Evolutionary conservation across 2,329 filamentous ascomycete genomes (phyloP).

Genomic region (Pestalotiopsis fici): DNA sequence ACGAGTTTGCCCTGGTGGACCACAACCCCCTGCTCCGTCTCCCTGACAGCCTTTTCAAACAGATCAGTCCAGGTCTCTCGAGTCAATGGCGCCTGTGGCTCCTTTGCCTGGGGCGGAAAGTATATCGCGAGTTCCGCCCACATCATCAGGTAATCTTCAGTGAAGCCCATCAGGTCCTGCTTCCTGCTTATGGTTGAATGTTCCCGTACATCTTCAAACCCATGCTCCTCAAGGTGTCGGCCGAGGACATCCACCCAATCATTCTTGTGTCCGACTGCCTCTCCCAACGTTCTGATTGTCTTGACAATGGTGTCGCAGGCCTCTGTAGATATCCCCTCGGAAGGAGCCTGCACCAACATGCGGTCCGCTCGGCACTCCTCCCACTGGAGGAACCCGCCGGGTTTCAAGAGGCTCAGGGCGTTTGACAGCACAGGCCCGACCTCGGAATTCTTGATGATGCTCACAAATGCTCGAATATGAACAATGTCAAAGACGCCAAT

Average conservation of each 20-base stretch:
- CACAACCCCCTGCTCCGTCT: conserved; percentile 25
- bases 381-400: conserved; percentile 25
- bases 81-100: conserved; percentile 17
- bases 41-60: conserved; percentile 18
- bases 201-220: conserved; percentile 13
- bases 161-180: conserved; percentile 24
- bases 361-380: conserved; percentile 18
- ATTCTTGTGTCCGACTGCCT: conserved; percentile 10
- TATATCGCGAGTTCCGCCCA: conserved; percentile 21
- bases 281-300: conserved; percentile 2
- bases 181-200: neutral
- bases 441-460: conserved; percentile 15
- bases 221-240: conserved; percentile 10
- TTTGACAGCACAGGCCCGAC: conserved; percentile 13
- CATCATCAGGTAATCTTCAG: conserved; percentile 26
- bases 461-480: conserved; percentile 20
- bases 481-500: conserved; percentile 22
- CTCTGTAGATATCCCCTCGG: neutral
- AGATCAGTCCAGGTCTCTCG: conserved; percentile 18
- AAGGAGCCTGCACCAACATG: conserved; percentile 14
- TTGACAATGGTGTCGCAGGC: conserved; percentile 17
- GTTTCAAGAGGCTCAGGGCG: conserved; percentile 19
- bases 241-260: conserved; percentile 13
- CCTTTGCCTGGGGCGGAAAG: conserved; percentile 18
- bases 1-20: conserved; percentile 11